phyloP scores from a whole-genome alignment of 345 rosid genomes.

The Linum tenue region DNA sequence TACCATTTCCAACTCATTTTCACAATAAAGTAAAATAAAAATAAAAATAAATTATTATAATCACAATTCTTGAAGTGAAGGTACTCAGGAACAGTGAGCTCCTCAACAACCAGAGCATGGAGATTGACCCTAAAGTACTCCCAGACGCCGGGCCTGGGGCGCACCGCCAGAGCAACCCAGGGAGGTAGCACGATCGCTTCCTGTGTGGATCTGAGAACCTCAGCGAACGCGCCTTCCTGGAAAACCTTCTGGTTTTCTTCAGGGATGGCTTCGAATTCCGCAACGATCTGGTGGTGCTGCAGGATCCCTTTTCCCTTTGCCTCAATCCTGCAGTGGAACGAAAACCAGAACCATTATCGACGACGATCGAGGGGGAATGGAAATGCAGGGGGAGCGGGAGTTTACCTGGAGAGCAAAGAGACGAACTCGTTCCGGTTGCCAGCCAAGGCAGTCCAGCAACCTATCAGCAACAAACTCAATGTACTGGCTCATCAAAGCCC shows the following conservation, averaged over 20 bases:
- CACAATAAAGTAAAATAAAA: too few species aligned
- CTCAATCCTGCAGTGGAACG: conserved; percentile 37
- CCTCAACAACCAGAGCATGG: conserved; percentile 78
- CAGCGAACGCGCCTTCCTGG: conserved; percentile 47
- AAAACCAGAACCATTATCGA: not conserved
- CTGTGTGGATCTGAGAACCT: conserved; percentile 64
- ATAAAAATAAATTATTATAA: too few species aligned
- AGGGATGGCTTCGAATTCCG: conserved; percentile 65
- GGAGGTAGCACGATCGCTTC: conserved; percentile 90
- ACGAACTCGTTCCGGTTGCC: conserved; percentile 55
- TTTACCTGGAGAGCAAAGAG: conserved; percentile 63
- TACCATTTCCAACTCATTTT: too few species aligned
- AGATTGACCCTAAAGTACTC: conserved; percentile 72
- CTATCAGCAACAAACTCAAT: too few species aligned
- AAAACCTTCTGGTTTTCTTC: conserved; percentile 44
- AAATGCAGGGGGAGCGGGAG: not conserved
- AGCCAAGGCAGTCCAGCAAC: conserved; percentile 48
- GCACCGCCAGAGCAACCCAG: conserved; percentile 85
- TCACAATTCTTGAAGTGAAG: conserved; percentile 93
- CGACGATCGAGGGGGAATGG: not conserved
- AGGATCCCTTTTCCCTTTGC: conserved; percentile 68
- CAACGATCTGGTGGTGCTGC: conserved; percentile 60
- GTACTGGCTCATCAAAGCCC: too few species aligned
- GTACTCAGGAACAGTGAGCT: conserved; percentile 63
- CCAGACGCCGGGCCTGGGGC: conserved; percentile 98